Evolutionary conservation across 2,329 filamentous ascomycete species (phyloP), one percentile per base, ranked within the genome.

Genomic region (Stemphylium beticola): DNA sequence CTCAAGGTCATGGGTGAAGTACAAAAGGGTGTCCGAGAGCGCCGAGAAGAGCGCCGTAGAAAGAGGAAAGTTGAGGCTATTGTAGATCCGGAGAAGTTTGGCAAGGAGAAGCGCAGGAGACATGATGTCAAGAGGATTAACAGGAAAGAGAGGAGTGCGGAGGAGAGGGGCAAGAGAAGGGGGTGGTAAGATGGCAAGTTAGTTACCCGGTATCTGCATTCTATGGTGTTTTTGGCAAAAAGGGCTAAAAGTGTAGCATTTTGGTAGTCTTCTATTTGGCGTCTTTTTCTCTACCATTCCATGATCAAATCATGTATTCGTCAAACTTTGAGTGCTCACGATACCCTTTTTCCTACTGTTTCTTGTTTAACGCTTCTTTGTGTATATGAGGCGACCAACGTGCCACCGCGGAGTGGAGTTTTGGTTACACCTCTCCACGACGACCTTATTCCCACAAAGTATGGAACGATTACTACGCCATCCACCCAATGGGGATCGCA

Each of bases 1-100:
- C 87, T 93, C n/a, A 81, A 83, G 49, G 83, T 88, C 40, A 81
- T 98, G 69, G 76, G 90, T 34, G 83, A 83, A 36, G 91, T 96
- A 6, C 86, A 91, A 56, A 87, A 89, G 47, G 84, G 82, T 14
- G 87, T 95, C n/a, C 85, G 84, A 68, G 82, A 83, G 61, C 86
- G 88, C 67, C 82, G 95, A 62, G 86, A 91, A 71, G 85, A 87
- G 67, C 81, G 96, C 61, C 86, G 89, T 49, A 85, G 83, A 60
- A 99, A 99, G 84, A 85, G 95, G 68, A 91, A 91, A 77, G 91
- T 98, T 61, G 93, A 96, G 72, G 91, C 91, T 10, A 87, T 99
- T 20, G 84, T 84, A 44, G 85, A 89, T 69, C 95, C 95, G 1
- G 93, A 88, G 80, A 95, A 95, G 81, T 65, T 62, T 50, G 68